phyloP scores from a whole-genome alignment of 805 yeast species.

The Grigorovia jiainica region DNA sequence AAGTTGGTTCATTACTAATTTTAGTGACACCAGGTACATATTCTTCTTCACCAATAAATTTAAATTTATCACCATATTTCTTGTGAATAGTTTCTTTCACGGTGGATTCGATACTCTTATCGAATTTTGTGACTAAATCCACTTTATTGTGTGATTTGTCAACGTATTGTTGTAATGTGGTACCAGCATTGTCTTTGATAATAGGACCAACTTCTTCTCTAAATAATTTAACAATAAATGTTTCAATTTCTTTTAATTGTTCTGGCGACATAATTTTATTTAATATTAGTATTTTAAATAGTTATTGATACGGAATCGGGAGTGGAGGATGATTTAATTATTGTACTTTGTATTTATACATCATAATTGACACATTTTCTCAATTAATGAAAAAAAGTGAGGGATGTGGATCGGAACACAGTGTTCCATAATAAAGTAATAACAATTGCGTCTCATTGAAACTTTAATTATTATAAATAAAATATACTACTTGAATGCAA shows the following conservation, averaged over 20 bases:
- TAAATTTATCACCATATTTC: constrained; percentile 38
- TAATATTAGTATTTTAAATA: constrained; percentile 6
- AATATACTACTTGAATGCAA: too few relatives aligned
- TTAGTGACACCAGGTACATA: constrained; percentile 39
- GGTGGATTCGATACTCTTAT: constrained; percentile 42
- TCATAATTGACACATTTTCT: too few relatives aligned
- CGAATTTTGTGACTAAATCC: constrained; percentile 54
- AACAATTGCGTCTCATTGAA: too few relatives aligned
- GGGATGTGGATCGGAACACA: too few relatives aligned
- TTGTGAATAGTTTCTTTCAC: constrained; percentile 25
- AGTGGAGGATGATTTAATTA: too few relatives aligned
- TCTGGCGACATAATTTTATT: constrained; percentile 7
- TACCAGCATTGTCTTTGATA: constrained; percentile 19
- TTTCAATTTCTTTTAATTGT: constrained; percentile 22
- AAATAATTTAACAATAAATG: constrained; percentile 14
- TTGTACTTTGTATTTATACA: too few relatives aligned
- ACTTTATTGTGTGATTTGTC: constrained; percentile 48
- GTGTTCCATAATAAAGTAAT: too few relatives aligned
- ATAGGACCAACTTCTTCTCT: constrained; percentile 21
- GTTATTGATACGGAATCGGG: too few relatives aligned
- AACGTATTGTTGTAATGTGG: constrained; percentile 33
- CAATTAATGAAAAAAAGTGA: too few relatives aligned
- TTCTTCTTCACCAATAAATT: constrained; percentile 56
- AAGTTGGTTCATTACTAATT: constrained; percentile 46
- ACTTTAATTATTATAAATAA: too few relatives aligned